phyloP scores from a whole-genome alignment of 225 moss, liverwort and hornwort species.

The Polytrichum formosum region DNA sequence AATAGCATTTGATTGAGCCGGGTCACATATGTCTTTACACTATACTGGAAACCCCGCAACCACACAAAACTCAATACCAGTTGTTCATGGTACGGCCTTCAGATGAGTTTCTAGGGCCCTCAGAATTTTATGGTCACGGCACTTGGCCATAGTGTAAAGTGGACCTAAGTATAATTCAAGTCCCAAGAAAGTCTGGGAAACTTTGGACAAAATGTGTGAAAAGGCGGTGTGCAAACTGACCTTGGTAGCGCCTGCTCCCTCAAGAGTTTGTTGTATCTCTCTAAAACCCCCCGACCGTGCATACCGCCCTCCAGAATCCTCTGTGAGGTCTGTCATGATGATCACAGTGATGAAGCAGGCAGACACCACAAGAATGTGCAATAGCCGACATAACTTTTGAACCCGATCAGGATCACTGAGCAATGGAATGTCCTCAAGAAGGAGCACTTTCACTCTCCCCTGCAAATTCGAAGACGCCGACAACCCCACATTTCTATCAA shows the following conservation, averaged over 20 bases:
- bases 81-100: too few species aligned
- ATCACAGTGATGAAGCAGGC: conserved; percentile 63
- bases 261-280: conserved; percentile 57
- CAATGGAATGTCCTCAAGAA: conserved; percentile 84
- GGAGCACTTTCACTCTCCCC: conserved; percentile 51
- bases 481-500: conserved; percentile 18
- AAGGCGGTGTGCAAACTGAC: conserved; percentile 18
- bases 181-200: too few species aligned
- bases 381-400: conserved; percentile 43
- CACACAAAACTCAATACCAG: too few species aligned
- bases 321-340: conserved; percentile 67
- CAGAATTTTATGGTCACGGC: too few species aligned
- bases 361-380: conserved; percentile 51
- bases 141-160: too few species aligned
- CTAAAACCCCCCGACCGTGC: conserved; percentile 33
- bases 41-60: too few species aligned
- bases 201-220: too few species aligned
- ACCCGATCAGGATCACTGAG: conserved; percentile 49
- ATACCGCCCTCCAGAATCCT: conserved; percentile 40
- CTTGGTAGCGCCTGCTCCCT: conserved; percentile 79
- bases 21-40: too few species aligned
- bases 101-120: too few species aligned
- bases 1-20: too few species aligned
- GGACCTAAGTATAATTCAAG: too few species aligned
- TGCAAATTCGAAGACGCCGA: conserved; percentile 1